phyloP scores from a whole-genome alignment of 805 yeast genomes.

The Blastobotrys robertii region DNA sequence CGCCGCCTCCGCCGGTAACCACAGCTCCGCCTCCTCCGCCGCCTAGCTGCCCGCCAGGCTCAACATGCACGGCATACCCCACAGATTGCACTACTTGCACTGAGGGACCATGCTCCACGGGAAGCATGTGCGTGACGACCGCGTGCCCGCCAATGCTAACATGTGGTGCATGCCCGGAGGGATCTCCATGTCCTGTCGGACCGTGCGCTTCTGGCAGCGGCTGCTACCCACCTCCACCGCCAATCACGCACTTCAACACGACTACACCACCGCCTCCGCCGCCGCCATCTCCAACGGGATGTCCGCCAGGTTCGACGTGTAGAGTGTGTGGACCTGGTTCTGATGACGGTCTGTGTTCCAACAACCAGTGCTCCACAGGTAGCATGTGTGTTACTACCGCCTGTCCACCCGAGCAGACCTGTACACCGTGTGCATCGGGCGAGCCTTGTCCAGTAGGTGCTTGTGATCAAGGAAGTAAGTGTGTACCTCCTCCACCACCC shows the following conservation, averaged over 20 bases:
- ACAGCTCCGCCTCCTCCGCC: conserved; percentile 2
- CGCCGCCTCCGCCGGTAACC: conserved; percentile 7
- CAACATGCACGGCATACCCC: too few species aligned
- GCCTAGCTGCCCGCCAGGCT: not conserved
- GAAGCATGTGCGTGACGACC: not conserved
- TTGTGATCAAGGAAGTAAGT: too few species aligned
- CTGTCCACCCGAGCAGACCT: too few species aligned
- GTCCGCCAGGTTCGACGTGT: not conserved
- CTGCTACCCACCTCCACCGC: not conserved
- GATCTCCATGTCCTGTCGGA: too few species aligned
- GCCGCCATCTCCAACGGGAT: conserved; percentile 1
- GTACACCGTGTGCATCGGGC: too few species aligned
- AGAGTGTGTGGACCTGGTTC: too few species aligned
- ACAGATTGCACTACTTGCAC: too few species aligned
- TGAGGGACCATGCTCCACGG: not conserved
- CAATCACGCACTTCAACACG: not conserved
- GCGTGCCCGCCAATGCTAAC: not conserved
- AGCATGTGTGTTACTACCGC: too few species aligned
- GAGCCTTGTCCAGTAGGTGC: too few species aligned
- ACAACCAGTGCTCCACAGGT: not conserved
- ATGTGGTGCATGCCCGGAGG: too few species aligned
- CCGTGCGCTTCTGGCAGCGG: not conserved
- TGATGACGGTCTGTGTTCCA: too few species aligned
- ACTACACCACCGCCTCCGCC: not conserved
- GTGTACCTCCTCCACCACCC: conserved; percentile 2